Percentiles rank a stretch among this genome's conserved stretches.
Conservation (phyloP, 2,329 filamentous ascomycete genomes). For the Clarireedia monteithiana region DNA sequence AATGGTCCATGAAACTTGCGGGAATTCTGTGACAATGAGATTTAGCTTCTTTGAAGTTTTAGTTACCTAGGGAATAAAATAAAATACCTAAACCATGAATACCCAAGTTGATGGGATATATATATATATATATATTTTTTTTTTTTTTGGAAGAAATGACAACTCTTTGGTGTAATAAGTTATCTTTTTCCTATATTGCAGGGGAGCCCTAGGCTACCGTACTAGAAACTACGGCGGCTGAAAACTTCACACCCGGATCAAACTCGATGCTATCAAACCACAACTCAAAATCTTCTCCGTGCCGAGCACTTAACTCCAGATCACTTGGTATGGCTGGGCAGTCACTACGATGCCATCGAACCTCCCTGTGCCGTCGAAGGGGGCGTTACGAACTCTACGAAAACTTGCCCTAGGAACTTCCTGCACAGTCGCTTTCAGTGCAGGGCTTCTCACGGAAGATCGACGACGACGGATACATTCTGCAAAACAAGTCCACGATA, state of each 20-base stretch:
- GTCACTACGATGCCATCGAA: conserved; percentile 28
- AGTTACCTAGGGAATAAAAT: too few species aligned
- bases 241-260: conserved; percentile 1
- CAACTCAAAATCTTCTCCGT: neutral
- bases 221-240: neutral
- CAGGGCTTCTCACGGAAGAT: conserved; percentile 44
- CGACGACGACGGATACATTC: conserved; percentile 46
- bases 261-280: neutral
- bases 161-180: too few species aligned
- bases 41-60: too few species aligned
- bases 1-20: too few species aligned
- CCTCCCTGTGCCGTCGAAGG: conserved; percentile 45
- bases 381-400: conserved; percentile 47
- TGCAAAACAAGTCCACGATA: conserved; percentile 42
- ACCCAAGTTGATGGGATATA: too few species aligned
- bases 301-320: neutral
- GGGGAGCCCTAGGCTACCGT: too few species aligned
- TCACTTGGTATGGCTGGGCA: conserved; percentile 18
- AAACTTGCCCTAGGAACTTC: conserved; percentile 49
- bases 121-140: too few species aligned
- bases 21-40: too few species aligned
- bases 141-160: too few species aligned
- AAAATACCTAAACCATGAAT: too few species aligned
- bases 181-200: too few species aligned
- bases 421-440: conserved; percentile 41